Evolutionary conservation across 352 stramenopile species (phyloP).

Genomic region (Pythium rishiriense): DNA sequence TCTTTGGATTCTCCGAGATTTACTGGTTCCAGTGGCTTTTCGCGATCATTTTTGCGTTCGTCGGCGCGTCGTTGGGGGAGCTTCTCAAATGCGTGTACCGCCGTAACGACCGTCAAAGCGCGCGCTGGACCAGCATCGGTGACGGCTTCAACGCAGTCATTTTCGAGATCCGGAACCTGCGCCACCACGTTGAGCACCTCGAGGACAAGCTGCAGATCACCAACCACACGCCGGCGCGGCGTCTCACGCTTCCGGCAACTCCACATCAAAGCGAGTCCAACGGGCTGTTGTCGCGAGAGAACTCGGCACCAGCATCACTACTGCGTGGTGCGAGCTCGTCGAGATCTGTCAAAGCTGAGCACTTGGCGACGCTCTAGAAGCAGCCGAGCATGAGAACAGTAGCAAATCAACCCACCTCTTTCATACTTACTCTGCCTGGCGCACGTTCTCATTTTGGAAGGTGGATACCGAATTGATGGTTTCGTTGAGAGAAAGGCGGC

Average conservation of each 20-base stretch:
- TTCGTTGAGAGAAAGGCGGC: conserved; percentile 1
- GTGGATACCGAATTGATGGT: neutral
- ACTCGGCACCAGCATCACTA: conserved; percentile 6
- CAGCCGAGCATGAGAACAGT: too few relatives aligned
- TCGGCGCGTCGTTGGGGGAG: conserved; percentile 35
- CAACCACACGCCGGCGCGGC: conserved; percentile 36
- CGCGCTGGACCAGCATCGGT: conserved; percentile 34
- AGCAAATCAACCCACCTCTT: neutral
- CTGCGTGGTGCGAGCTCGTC: conserved; percentile 1
- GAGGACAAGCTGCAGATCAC: conserved; percentile 52
- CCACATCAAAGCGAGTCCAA: neutral
- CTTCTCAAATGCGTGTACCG: conserved; percentile 45
- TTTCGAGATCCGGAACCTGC: conserved; percentile 46
- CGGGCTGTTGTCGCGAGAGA: conserved; percentile 22
- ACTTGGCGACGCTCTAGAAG: conserved; percentile 5
- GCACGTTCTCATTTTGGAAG: neutral
- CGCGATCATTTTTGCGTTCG: conserved; percentile 37
- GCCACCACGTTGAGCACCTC: conserved; percentile 47
- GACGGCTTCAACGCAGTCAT: conserved; percentile 42
- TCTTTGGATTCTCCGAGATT: conserved; percentile 74
- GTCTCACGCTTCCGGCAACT: conserved; percentile 27
- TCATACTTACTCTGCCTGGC: neutral
- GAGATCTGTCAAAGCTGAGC: conserved; percentile 4
- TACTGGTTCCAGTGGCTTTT: conserved; percentile 52
- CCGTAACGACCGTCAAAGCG: conserved; percentile 32